phyloP scores from a whole-genome alignment of 2,329 filamentous ascomycete genomes.

The Cladosporium sp. region DNA sequence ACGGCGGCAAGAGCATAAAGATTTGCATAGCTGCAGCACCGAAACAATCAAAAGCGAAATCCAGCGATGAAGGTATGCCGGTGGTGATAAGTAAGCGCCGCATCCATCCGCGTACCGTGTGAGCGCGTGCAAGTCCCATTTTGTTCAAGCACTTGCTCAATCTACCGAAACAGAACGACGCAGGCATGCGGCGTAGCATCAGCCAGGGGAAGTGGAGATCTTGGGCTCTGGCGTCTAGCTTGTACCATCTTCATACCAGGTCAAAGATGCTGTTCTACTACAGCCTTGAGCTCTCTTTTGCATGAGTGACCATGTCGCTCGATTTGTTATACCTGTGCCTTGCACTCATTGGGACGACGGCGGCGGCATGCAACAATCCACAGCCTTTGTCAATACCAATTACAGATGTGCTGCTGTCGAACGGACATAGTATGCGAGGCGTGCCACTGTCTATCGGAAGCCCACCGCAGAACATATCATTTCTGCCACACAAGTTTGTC shows the following conservation, averaged over 20 bases:
- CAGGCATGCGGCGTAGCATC: background rate
- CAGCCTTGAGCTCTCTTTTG: background rate
- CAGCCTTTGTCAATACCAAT: slow-evolving; percentile 5
- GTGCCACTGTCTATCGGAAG: slow-evolving; percentile 8
- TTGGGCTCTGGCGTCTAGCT: background rate
- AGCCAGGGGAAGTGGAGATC: background rate
- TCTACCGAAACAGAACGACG: too few species aligned
- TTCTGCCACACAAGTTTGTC: slow-evolving; percentile 3
- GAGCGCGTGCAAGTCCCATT: too few species aligned
- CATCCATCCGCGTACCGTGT: too few species aligned
- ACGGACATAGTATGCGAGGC: slow-evolving; percentile 6
- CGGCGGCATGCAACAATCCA: background rate
- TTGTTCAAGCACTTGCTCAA: too few species aligned
- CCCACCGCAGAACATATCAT: slow-evolving; percentile 11
- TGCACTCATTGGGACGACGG: background rate
- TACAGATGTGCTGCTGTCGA: slow-evolving; percentile 3
- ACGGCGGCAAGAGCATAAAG: too few species aligned
- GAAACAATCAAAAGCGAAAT: too few species aligned
- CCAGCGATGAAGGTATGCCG: too few species aligned
- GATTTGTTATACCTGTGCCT: background rate
- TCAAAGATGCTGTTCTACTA: background rate
- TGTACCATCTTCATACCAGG: too few species aligned
- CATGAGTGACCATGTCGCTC: background rate
- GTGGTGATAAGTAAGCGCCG: too few species aligned
- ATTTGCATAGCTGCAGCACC: too few species aligned